Evolutionary conservation across 345 rosid species (phyloP).

Genomic region (Citropsis articulata): DNA sequence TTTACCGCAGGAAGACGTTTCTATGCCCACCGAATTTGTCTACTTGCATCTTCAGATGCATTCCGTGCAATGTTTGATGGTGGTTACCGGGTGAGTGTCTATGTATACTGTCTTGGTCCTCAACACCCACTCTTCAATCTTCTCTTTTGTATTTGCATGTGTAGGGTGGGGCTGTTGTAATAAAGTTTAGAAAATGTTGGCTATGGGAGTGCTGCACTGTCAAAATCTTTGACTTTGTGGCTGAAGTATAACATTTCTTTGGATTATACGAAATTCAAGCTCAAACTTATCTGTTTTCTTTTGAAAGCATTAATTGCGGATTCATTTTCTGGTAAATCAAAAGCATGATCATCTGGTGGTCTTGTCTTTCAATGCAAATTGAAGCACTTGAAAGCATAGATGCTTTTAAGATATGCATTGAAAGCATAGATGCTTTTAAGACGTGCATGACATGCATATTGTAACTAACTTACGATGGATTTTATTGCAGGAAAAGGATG

Average conservation of each 20-base stretch:
- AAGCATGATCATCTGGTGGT: background rate
- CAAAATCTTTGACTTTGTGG: background rate
- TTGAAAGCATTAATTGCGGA: background rate
- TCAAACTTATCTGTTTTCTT: background rate
- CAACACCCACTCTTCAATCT: no score
- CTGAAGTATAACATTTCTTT: constrained; percentile 3
- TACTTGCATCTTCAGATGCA: constrained; percentile 99
- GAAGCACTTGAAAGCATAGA: background rate
- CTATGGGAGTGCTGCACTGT: background rate
- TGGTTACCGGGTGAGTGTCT: constrained; percentile 82
- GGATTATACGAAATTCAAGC: background rate
- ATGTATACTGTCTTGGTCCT: constrained; percentile 7
- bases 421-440: background rate
- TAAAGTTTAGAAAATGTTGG: constrained; percentile 3
- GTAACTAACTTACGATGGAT: constrained; percentile 6
- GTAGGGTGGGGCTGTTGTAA: background rate
- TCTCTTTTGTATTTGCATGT: background rate
- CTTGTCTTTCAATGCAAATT: background rate
- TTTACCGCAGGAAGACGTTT: constrained; percentile 73
- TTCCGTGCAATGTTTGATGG: constrained; percentile 99
- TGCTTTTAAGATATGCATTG: background rate
- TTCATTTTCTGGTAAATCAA: background rate
- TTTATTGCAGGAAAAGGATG: constrained; percentile 79
- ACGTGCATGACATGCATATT: background rate
- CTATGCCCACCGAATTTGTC: constrained; percentile 95